Evolutionary conservation across 352 stramenopile genomes (phyloP).

Genomic region (Globisporangium canariense): DNA sequence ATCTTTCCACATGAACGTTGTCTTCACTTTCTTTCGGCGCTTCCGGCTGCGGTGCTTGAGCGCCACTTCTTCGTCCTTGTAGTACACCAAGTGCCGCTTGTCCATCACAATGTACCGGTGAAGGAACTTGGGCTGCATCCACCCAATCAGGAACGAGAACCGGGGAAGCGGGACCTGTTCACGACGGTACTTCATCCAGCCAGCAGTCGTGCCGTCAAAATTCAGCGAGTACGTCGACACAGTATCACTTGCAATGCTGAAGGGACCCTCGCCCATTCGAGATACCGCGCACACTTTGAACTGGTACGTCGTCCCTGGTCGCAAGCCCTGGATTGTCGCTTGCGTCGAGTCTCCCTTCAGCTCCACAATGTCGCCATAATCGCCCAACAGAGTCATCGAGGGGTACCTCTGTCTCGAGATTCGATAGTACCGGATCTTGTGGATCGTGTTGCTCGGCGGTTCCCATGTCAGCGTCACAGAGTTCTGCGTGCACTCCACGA

Average conservation of each 20-base stretch:
- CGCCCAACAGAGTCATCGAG: constrained; percentile 76
- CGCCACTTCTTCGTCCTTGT: constrained; percentile 76
- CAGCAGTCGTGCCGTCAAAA: constrained; percentile 72
- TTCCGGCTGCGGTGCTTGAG: constrained; percentile 77
- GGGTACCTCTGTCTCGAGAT: constrained; percentile 80
- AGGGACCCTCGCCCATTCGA: constrained; percentile 83
- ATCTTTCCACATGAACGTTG: constrained; percentile 66
- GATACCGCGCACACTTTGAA: constrained; percentile 86
- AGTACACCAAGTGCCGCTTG: constrained; percentile 67
- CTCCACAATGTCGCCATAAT: constrained; percentile 79
- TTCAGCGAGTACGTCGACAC: constrained; percentile 73
- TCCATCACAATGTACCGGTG: constrained; percentile 85
- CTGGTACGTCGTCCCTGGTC: constrained; percentile 77
- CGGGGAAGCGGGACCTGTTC: constrained; percentile 51
- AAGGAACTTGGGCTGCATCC: constrained; percentile 72
- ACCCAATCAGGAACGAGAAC: constrained; percentile 49
- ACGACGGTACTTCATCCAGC: constrained; percentile 85
- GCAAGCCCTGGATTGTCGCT: constrained; percentile 69
- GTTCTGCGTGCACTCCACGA: constrained; percentile 67
- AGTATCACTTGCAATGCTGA: constrained; percentile 67
- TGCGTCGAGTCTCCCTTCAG: constrained; percentile 54
- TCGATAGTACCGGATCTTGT: constrained; percentile 82
- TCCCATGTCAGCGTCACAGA: constrained; percentile 74
- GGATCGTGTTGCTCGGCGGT: constrained; percentile 48
- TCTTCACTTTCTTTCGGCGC: constrained; percentile 75